Percentiles rank a stretch among this genome's conserved stretches.
These are phyloP conservation scores for Thymus quinquecostatus DNA, from an alignment of 257 asterid species.

Conservation along the genomic window DNA sequence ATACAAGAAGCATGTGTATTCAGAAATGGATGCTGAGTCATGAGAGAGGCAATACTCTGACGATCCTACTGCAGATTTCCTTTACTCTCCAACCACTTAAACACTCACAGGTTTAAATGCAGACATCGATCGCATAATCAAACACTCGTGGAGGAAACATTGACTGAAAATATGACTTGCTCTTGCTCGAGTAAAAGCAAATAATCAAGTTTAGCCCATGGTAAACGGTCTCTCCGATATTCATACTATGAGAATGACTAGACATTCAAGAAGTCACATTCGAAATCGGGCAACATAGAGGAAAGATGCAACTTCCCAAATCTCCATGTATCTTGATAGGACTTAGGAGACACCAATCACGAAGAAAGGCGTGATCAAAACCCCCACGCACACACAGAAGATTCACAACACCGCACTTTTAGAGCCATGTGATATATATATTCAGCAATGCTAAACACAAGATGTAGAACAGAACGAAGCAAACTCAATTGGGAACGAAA, in stretches of 20 bases:
- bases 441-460: conserved; percentile 21
- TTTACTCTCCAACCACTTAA: conserved; percentile 22
- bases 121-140: conserved; percentile 8
- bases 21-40: neutral
- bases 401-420: neutral
- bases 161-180: neutral
- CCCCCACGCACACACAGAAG: neutral
- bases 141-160: neutral
- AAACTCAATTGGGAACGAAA: conserved; percentile 2
- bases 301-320: neutral
- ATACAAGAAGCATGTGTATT: conserved; percentile 17
- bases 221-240: too few species aligned
- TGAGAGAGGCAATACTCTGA: neutral
- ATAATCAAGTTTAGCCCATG: neutral
- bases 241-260: conserved; percentile 14
- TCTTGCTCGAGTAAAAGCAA: conserved; percentile 13
- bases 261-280: conserved; percentile 1
- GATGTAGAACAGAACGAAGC: neutral
- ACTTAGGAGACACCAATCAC: conserved; percentile 14
- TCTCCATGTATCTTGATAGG: conserved; percentile 9
- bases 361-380: neutral
- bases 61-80: neutral
- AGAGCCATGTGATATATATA: conserved; percentile 20
- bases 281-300: too few species aligned
- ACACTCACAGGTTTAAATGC: conserved; percentile 7